Evolutionary conservation across 371 early-diverging fungal genomes (phyloP).

Genomic region (Dichotomocladium elegans): DNA sequence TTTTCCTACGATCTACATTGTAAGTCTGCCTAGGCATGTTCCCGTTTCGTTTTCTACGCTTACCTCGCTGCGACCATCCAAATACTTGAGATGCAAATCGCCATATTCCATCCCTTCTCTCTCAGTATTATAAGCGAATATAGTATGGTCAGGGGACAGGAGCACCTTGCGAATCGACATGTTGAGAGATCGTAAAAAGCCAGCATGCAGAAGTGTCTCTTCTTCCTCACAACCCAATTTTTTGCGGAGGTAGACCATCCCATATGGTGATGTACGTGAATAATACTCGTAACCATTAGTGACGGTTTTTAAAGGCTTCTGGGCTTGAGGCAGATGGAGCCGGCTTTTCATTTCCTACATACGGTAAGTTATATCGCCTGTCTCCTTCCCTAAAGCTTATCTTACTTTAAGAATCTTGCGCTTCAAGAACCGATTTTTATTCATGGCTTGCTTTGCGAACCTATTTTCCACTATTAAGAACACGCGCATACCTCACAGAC

Average conservation of each 20-base stretch:
- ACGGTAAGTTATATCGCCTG: not conserved
- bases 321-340: constrained; percentile 34
- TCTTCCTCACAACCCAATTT: constrained; percentile 19
- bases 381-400: not conserved
- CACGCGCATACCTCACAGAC: no score
- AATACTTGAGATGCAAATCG: constrained; percentile 55
- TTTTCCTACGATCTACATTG: constrained; percentile 16
- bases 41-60: not conserved
- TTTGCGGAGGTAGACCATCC: constrained; percentile 57
- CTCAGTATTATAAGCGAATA: constrained; percentile 60
- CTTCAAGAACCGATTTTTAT: constrained; percentile 27
- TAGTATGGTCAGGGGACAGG: constrained; percentile 54
- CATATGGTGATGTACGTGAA: constrained; percentile 51
- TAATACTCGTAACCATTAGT: constrained; percentile 64
- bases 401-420: constrained; percentile 20
- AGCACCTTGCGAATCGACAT: constrained; percentile 56
- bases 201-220: constrained; percentile 44
- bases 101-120: constrained; percentile 65
- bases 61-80: constrained; percentile 19
- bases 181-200: constrained; percentile 48
- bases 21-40: not conserved
- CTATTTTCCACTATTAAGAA: not conserved
- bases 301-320: constrained; percentile 51
- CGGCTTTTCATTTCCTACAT: constrained; percentile 54
- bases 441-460: constrained; percentile 19